phyloP scores from a whole-genome alignment of 208 protist genomes.

The Crithidia brevicula region DNA sequence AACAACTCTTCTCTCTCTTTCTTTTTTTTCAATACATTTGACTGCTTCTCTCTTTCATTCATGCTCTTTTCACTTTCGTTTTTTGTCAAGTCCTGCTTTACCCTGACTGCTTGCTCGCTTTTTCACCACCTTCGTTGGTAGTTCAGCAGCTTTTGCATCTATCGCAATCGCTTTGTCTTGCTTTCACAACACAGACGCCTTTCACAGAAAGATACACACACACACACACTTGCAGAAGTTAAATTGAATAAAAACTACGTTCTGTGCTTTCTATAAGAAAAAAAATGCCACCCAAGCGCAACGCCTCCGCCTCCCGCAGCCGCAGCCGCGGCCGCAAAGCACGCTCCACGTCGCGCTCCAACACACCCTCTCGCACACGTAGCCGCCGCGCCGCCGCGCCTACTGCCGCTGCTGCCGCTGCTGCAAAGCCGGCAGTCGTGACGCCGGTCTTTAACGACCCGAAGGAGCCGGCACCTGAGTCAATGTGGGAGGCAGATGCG shows the following conservation, averaged over 20 bases:
- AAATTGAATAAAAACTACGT: no score
- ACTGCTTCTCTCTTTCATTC: no score
- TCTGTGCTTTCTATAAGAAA: not conserved
- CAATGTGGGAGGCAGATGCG: slow-evolving; percentile 37
- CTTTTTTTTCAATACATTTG: no score
- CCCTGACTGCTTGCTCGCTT: no score
- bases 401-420: not conserved
- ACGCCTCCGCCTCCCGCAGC: slow-evolving; percentile 8
- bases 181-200: no score
- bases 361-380: slow-evolving; percentile 19
- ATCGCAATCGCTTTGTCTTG: no score
- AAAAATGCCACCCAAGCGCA: slow-evolving; percentile 34
- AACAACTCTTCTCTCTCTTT: no score
- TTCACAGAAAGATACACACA: not conserved
- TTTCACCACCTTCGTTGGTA: no score
- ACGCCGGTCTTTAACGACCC: slow-evolving; percentile 3
- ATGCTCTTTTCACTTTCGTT: no score
- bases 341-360: slow-evolving; percentile 7
- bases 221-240: no score
- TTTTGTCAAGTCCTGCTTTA: no score
- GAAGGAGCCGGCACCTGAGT: slow-evolving; percentile 10
- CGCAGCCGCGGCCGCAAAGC: slow-evolving; percentile 27
- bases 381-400: slow-evolving; percentile 17
- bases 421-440: slow-evolving; percentile 8
- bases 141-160: no score